Percentiles rank a stretch among this genome's conserved stretches.
Evolutionary conservation across 352 stramenopile species (phyloP).

Genomic region (Pythium apleroticum): DNA sequence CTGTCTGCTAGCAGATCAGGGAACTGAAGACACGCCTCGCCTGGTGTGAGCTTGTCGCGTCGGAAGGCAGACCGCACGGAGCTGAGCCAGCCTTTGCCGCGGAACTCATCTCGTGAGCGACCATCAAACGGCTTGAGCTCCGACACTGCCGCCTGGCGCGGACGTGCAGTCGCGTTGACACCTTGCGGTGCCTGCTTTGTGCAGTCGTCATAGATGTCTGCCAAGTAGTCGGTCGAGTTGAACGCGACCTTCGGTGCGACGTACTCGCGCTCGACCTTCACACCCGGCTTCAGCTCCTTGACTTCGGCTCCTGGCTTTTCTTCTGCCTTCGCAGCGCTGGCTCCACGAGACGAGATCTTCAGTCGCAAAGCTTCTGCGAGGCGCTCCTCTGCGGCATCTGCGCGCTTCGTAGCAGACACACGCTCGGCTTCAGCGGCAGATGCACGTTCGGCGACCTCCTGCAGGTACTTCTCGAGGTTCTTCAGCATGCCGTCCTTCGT

Average conservation of each 20-base stretch:
- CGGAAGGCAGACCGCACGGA: slow-evolving; percentile 13
- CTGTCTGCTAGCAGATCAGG: slow-evolving; percentile 1
- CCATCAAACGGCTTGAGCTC: slow-evolving; percentile 24
- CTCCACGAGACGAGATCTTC: too few species aligned
- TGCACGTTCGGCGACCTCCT: too few species aligned
- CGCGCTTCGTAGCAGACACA: too few species aligned
- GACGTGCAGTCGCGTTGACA: slow-evolving; percentile 11
- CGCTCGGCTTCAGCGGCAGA: too few species aligned
- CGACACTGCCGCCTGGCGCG: slow-evolving; percentile 10
- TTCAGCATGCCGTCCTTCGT: not conserved
- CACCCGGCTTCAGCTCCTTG: not conserved
- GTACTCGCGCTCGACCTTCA: not conserved
- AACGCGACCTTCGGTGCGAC: not conserved
- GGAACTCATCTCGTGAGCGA: slow-evolving; percentile 16
- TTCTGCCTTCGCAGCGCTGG: not conserved
- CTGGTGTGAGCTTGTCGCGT: slow-evolving; percentile 11
- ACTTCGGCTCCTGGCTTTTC: too few species aligned
- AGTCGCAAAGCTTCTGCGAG: too few species aligned
- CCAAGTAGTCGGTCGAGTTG: slow-evolving; percentile 15
- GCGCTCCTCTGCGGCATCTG: too few species aligned
- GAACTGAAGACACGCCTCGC: slow-evolving; percentile 18
- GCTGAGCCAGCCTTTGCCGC: slow-evolving; percentile 2
- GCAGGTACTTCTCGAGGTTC: not conserved
- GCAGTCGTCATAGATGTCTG: slow-evolving; percentile 25
- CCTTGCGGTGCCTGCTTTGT: not conserved